Evolutionary conservation across 2,329 filamentous ascomycete genomes (phyloP), one percentile per base, ranked within the genome.

Genomic region (Madurella fahalii): DNA sequence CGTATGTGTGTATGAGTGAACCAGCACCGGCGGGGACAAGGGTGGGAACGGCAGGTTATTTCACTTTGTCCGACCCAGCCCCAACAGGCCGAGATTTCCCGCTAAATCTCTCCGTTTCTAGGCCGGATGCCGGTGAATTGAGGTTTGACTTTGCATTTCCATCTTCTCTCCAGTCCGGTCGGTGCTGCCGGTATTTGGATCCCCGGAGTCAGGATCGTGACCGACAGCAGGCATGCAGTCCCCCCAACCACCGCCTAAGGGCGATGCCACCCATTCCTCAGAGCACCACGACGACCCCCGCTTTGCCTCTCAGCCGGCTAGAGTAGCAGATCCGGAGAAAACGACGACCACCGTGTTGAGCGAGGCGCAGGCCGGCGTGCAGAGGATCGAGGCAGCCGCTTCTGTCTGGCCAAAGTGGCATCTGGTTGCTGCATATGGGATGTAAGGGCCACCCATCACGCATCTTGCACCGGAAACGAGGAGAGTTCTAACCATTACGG

Each of bases 361-460:
- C 5, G 50, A 58, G 17, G 53, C 40, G 11, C 58, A 58, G 20
- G 44, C 56, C 4, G 58, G 58, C 31, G 57, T 60, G 16, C 47
- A 48, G 30, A 50, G 44, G 16, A 54, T 60, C 31, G 58, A 58
- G 43, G 58, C 56, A 3, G 52, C 54, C 9, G 47, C 54, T 32
- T 40, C 34, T 20, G 53, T 60, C 25, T 60, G 58, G 56, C 47
- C 41, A 17, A 56, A 54, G 34, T 52, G 48, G 45, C 51, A 58
- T 42, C 46, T 60, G 44, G 40, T 50, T 12, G 44, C 49, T 11
- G 58, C 58, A 13, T 60, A 60, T 30, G 53, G 40, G 16, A 47
- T 56, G 53, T 57, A 53, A 25, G 34, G 34, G 18, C 41, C 2
- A 4, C 9, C n/a, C 40, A 17, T 17, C 17, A 18, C 41, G 3